phyloP scores from a whole-genome alignment of 768 basidiomycete genomes.

The Mrakia hoshinonis region DNA sequence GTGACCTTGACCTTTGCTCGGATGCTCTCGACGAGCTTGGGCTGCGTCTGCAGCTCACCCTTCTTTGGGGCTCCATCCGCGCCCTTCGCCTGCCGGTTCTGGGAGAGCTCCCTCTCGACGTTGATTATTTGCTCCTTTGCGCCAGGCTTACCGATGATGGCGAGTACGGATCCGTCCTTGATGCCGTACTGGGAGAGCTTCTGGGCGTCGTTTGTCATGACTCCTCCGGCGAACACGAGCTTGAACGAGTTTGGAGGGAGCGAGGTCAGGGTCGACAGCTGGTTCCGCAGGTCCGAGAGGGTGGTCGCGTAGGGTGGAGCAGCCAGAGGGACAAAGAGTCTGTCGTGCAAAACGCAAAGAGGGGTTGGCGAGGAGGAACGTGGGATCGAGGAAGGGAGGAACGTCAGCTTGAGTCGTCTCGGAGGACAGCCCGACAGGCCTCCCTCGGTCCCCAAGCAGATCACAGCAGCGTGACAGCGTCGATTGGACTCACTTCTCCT shows the following conservation, averaged over 20 bases:
- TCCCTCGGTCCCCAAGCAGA: neutral
- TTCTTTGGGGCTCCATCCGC: constrained; percentile 30
- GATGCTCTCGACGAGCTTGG: constrained; percentile 48
- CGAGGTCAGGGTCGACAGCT: constrained; percentile 65
- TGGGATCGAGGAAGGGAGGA: neutral
- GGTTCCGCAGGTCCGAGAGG: constrained; percentile 52
- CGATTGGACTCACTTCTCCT: constrained; percentile 32
- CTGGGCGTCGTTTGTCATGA: constrained; percentile 70
- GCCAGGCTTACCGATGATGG: constrained; percentile 50
- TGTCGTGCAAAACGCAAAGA: constrained; percentile 31
- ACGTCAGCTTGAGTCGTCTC: neutral
- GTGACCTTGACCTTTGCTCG: constrained; percentile 51
- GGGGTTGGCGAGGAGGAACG: constrained; percentile 25
- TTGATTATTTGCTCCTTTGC: constrained; percentile 20
- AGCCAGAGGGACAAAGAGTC: constrained; percentile 53
- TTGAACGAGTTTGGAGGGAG: constrained; percentile 65
- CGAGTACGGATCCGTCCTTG: constrained; percentile 58
- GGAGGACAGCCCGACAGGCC: neutral
- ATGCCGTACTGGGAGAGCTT: constrained; percentile 69
- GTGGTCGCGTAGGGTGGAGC: constrained; percentile 47
- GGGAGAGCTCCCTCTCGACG: constrained; percentile 25
- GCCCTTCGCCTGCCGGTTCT: constrained; percentile 33
- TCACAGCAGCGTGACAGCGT: neutral
- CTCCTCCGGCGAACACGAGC: constrained; percentile 78
- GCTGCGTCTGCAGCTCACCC: constrained; percentile 32